Evolutionary conservation across 225 moss, liverwort and hornwort species (phyloP), one percentile per base, ranked within the genome.

Genomic region (Rhytidiadelphus loreus): DNA sequence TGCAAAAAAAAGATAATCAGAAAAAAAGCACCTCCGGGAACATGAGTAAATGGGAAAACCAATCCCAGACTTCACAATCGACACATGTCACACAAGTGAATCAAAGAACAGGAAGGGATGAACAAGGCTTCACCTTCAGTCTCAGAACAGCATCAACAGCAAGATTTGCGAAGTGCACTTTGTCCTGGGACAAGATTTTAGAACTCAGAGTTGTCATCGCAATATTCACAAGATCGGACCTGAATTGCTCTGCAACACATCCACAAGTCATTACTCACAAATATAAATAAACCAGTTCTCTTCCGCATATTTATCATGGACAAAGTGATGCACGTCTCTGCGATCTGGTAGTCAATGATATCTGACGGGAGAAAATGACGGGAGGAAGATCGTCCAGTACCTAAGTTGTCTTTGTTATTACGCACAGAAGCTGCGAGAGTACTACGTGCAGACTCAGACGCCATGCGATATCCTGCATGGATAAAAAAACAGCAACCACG

Each of bases 171-270:
- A 99, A 99, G 81, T 99, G 95, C 72, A 96, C 96, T 93, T 99
- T 97, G 66, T 97, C 97, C 90, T 99, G 97, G 14, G 98, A 96
- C 64, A 99, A 91, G 87, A 97, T 99, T 60, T 99, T 99, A 28
- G 98, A 99, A 91, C 98, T 99, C 94, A 99, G 87, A 32, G 96
- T 97, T 53, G 97, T 99, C 98, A 97, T 99, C 15, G 98, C 98
- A 77, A 99, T 97, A 85, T 99, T 99, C 17, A 96, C 95, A 52
- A 99, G 93, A 89, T 99, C 98, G 13, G 92, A 93, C 76, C 97
- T 92, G 92, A 97, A 99, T 87, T 87, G 93, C 85, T 95, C 97
- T 98, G 91, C 92, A 92, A 64, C 58, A 89, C 68, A 80, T 39
- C 43, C 83, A 85, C 53, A 75, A 77, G 10, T 44, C 29, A 68